Base-by-base conservation (phyloP, 805 yeast genomes). In the Ogataea methanolica region DNA sequence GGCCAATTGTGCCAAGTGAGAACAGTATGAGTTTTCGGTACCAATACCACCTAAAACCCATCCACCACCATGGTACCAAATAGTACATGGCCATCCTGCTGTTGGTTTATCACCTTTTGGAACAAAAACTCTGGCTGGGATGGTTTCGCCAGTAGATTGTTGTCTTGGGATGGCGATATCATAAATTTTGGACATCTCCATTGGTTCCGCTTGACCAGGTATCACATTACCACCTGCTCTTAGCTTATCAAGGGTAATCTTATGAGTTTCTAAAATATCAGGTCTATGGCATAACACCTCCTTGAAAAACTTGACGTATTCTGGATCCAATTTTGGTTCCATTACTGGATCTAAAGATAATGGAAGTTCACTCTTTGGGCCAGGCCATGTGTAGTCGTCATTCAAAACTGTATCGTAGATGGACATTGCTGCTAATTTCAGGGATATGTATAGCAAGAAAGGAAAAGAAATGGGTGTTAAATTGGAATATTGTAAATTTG, bases 21-120 rank as follows among this genome's bases (percentile, higher is more conserved):
- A 66, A 50, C 76, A 72, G 54, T 61, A 70, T 2, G 72, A 65
- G 59, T 73, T 72, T 41, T 66, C 70, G 1, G 68, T 61, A 22
- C 55, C 58, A 34, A 65, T 56, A 23, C 58, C 59, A 15, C 70
- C 69, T 23, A 65, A 53, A 15, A 63, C 69, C 59, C 66, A 63
- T 12, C 69, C 70, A 21, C 70, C 70, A 29, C 70, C 69, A 44
- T 66, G 70, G 51, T 51, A 66, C 55, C 66, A 62, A 11, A 62
- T 46, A 36, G 59, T 62, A 17, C 64, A 67, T 7, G 69, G 69
- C 52, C 66, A 54, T 2, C 55, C 54, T 1, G 41, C 54, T 12
- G 44, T 53, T 2, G 57, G 59, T 15, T 34, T 47, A 17, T 58
- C 64, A 14, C 56, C 54, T 21, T 50, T 54, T 15, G 69, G 69